Conservation (phyloP, 1,139 yeast species). For the Saccharomycopsis phalli region DNA sequence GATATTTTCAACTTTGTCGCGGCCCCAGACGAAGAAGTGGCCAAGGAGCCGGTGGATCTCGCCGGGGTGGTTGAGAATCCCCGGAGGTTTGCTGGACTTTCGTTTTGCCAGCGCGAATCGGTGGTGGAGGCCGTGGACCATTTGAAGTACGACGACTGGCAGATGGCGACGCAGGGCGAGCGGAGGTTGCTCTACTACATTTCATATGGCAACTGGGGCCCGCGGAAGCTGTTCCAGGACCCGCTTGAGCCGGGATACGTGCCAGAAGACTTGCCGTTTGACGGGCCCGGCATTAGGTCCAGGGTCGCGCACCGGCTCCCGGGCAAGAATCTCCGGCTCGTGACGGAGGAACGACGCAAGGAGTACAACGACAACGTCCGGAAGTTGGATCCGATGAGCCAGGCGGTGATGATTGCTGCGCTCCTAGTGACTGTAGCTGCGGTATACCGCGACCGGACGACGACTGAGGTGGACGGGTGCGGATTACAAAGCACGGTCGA, state of each 20-base stretch:
- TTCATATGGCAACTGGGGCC: conserved; percentile 59
- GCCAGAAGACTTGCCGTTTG: conserved; percentile 45
- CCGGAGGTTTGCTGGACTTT: conserved; percentile 34
- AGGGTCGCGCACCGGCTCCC: conserved; percentile 26
- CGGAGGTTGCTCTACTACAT: conserved; percentile 48
- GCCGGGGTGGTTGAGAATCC: conserved; percentile 43
- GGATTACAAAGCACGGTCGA: conserved; percentile 18
- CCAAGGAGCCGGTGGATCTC: conserved; percentile 40
- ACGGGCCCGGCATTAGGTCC: conserved; percentile 11
- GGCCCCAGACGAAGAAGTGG: conserved; percentile 27
- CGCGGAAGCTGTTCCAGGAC: conserved; percentile 43
- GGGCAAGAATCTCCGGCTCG: conserved; percentile 41
- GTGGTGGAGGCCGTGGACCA: conserved; percentile 46
- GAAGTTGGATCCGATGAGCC: conserved; percentile 47
- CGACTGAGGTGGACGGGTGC: conserved; percentile 1
- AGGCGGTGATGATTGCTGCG: conserved; percentile 39
- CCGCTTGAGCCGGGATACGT: conserved; percentile 29
- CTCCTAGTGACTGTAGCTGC: conserved; percentile 29
- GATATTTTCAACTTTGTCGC: conserved; percentile 26
- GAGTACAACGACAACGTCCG: conserved; percentile 41
- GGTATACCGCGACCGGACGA: conserved; percentile 27
- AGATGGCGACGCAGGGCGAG: conserved; percentile 33
- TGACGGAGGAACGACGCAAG: conserved; percentile 35
- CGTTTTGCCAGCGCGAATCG: conserved; percentile 50
- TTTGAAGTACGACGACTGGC: conserved; percentile 46